phyloP scores from a whole-genome alignment of 2,329 filamentous ascomycete species.

The Scleromitrula shiraiana region DNA sequence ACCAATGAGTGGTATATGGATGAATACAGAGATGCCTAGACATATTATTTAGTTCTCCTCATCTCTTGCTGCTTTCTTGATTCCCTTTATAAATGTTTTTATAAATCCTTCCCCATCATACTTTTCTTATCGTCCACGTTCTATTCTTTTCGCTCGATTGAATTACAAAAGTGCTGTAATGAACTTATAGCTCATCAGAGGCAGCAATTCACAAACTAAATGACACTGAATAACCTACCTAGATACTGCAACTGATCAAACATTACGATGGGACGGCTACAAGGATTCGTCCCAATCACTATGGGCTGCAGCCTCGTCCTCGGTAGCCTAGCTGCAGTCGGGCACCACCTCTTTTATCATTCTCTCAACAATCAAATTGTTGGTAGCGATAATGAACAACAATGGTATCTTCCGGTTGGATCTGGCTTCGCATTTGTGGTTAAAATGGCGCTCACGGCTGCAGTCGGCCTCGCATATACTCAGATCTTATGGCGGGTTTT shows the following conservation, averaged over 20 bases:
- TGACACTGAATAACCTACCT: neutral
- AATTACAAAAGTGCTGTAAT: neutral
- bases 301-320: neutral
- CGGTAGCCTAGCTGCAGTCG: neutral
- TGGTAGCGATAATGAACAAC: neutral
- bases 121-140: too few relatives aligned
- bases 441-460: neutral
- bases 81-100: too few relatives aligned
- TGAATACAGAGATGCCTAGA: too few relatives aligned
- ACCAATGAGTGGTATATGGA: too few relatives aligned
- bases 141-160: neutral
- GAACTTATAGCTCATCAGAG: neutral
- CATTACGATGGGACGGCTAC: neutral
- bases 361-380: constrained; percentile 1
- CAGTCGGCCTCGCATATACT: neutral
- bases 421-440: neutral
- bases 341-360: constrained; percentile 1
- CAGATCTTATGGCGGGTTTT: neutral
- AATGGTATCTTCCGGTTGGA: neutral
- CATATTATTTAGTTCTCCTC: too few relatives aligned
- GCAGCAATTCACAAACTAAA: neutral
- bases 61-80: too few relatives aligned
- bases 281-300: neutral
- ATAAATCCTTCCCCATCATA: too few relatives aligned
- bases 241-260: too few relatives aligned